Percentiles rank a stretch among this genome's conserved stretches.
Evolutionary conservation across 1,284 basidiomycete genomes (phyloP).

Genomic region (Microbotryum scabiosae): DNA sequence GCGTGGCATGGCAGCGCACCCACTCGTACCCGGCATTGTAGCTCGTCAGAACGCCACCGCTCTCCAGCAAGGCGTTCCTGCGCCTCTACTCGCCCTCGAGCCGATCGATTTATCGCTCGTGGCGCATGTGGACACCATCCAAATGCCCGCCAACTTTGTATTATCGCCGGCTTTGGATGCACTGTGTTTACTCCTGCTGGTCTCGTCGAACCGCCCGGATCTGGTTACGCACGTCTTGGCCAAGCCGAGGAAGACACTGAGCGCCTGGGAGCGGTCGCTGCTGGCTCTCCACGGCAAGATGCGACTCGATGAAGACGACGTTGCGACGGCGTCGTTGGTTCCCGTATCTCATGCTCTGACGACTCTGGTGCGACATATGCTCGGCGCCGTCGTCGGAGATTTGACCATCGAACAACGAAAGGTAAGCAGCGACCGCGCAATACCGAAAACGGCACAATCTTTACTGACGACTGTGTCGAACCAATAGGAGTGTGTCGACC

Average conservation of each 20-base stretch:
- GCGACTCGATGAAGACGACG: constrained; percentile 25
- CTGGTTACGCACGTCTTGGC: constrained; percentile 3
- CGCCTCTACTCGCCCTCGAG: constrained; percentile 14
- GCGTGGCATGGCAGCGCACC: constrained; percentile 12
- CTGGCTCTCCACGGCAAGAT: constrained; percentile 20
- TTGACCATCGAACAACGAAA: neutral
- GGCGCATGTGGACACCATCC: neutral
- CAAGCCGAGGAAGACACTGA: constrained; percentile 12
- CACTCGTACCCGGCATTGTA: neutral
- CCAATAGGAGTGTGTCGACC: too few relatives aligned
- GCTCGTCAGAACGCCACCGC: too few relatives aligned
- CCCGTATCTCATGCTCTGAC: neutral
- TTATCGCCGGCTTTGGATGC: constrained; percentile 19
- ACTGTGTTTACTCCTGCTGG: constrained; percentile 9
- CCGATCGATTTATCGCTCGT: constrained; percentile 26
- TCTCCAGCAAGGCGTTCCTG: too few relatives aligned
- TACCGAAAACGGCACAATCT: too few relatives aligned
- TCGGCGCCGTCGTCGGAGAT: neutral
- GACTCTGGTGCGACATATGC: constrained; percentile 1
- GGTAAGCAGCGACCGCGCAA: neutral
- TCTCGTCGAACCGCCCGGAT: constrained; percentile 2
- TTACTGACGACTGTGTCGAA: too few relatives aligned
- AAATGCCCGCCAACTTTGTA: neutral
- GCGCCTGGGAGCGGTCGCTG: constrained; percentile 27
- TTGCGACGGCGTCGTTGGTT: constrained; percentile 5